Base-by-base conservation (phyloP, 768 basidiomycete species). In the Trametes coccinea region DNA sequence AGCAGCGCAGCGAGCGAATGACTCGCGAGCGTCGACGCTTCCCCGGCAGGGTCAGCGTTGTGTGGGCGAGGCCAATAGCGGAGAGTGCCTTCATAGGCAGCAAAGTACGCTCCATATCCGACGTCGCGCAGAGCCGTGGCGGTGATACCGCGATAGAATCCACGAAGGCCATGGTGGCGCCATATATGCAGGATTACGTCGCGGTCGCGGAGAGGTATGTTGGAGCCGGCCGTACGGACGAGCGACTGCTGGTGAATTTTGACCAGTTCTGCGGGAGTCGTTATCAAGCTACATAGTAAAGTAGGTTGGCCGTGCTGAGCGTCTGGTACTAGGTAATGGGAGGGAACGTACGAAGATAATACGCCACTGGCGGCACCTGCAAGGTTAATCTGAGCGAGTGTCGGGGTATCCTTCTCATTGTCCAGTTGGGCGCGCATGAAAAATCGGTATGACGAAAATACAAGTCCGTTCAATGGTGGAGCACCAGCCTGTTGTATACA, bases 41-140 rank as follows among this genome's bases (percentile, higher is more conserved):
- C 72, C 50, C 77, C 70, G 39, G 75, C 73, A 11, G 77, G 75
- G 40, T 74, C 75, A 44, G 74, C 71, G 34, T 67, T 43, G 11
- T 70, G 66, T 14, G 64, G 46, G 8, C 61, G 66, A 16, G 77
- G 70, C 49, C 85, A 80, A 66, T 76, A 74, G 17, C 86, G 83
- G 66, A 81, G 80, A 17, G 83, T 84, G 47, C 81, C 87, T 73
- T 88, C 90, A 67, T 88, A 92, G 81, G 73, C 65, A 14, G 70
- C 69, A 52, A 96, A 97, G 74, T 97, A 96, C 2, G 89, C 85
- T 6, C 93, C 95, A 69, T 90, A 96, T 1, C 88, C 92, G 8
- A 80, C 77, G 72, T 96, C 94, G 37, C 95, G 77, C 40, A 93
- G 70, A 0, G 87, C 86, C 0, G 93, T 95, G 0, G 85, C 82